Base-by-base conservation (phyloP, 2,329 filamentous ascomycete genomes). In the Aspergillus jensenii region DNA sequence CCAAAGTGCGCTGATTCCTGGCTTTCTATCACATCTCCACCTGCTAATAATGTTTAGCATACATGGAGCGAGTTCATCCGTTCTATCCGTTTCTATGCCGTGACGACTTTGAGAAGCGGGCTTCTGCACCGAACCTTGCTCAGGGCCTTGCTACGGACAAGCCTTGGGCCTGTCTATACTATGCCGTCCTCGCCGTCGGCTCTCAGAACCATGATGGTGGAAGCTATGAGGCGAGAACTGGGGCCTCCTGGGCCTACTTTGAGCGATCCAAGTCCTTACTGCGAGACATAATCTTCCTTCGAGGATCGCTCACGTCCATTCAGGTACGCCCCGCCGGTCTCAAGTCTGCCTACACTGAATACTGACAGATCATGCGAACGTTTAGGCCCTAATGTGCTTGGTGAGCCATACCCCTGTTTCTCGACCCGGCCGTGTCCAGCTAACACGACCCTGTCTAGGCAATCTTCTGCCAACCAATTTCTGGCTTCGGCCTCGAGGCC, bases 121-220 rank as follows among this genome's bases (percentile, higher is more conserved):
- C 67, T 25, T 14, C 83, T 81, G 31, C 85, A 74, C 8, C 71
- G 23, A 6, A 81, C 60, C 1, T 82, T 83, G 41, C 84, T 69
- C 9, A 78, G 54, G 0, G 80, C 80, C 61, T 86, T 80, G 40
- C 84, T 72, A 1, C 84, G 64, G 64, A 85, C 80, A 25, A 83
- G 65, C 77, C 79, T 81, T 67, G 72, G 69, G 71, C 68, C 0
- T 71, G 72, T 4, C 59, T 79, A 1, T 79, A 78, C 59, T 65
- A 77, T 4, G 58, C 66, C 9, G 55, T 71, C 15, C 59, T 78
- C 3, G 76, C 76, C 2, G 59, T 78, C 1, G 76, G 76, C 5
- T 74, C 68, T 25, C 73, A 73, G 50, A 69, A 74, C 33, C 58
- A 67, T 14, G 67, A 65, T 6, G 69, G 71, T 5, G 74, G 71